phyloP scores from a whole-genome alignment of 2,329 filamentous ascomycete species.

The Apiospora aurea region DNA sequence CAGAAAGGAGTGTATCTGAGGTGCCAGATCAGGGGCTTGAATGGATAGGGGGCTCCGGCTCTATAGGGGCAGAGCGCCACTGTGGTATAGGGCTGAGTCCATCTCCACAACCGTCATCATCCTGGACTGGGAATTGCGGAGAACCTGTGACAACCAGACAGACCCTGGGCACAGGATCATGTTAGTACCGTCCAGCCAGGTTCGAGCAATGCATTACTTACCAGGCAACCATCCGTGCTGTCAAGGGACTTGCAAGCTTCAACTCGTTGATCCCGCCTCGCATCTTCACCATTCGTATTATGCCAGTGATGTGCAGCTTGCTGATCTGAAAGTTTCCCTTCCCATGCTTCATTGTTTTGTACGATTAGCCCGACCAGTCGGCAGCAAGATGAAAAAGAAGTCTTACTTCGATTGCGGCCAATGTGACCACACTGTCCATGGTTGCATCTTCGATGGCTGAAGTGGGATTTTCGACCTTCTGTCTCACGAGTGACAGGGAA shows the following conservation, averaged over 20 bases:
- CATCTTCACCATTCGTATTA: slow-evolving; percentile 55
- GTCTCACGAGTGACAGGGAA: slow-evolving; percentile 59
- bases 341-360: slow-evolving; percentile 50
- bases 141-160: slow-evolving; percentile 60
- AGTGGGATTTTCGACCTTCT: slow-evolving; percentile 54
- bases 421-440: slow-evolving; percentile 62
- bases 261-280: slow-evolving; percentile 59
- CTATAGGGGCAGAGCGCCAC: slow-evolving; percentile 48
- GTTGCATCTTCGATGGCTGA: slow-evolving; percentile 61
- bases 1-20: neutral
- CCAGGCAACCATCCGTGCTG: slow-evolving; percentile 63
- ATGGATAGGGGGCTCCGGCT: neutral
- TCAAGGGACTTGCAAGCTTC: slow-evolving; percentile 57
- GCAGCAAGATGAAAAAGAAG: neutral
- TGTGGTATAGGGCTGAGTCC: slow-evolving; percentile 57
- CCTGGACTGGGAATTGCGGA: slow-evolving; percentile 61
- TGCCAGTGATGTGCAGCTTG: slow-evolving; percentile 57
- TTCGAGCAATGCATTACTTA: slow-evolving; percentile 38
- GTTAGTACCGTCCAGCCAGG: neutral
- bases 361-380: neutral
- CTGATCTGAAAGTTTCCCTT: slow-evolving; percentile 56
- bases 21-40: neutral
- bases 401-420: slow-evolving; percentile 64
- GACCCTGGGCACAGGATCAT: slow-evolving; percentile 51
- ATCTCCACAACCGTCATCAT: slow-evolving; percentile 54